Conservation (phyloP, 768 basidiomycete species). For the Tephrocybe rancida region DNA sequence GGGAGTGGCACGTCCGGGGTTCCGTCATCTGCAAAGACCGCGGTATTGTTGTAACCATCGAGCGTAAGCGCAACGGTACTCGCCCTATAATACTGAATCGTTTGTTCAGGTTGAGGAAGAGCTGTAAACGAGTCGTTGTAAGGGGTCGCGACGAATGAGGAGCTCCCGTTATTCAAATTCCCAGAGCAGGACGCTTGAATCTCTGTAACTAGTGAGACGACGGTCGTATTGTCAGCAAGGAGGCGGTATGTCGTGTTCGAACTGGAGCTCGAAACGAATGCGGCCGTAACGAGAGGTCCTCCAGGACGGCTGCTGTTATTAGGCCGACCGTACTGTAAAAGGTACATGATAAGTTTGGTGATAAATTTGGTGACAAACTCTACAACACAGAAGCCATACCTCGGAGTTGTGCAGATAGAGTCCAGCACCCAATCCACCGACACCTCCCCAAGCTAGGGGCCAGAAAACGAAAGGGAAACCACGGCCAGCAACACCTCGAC, state of each 20-base stretch:
- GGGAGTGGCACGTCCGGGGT: constrained; percentile 56
- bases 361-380: not conserved
- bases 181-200: constrained; percentile 40
- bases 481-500: constrained; percentile 41
- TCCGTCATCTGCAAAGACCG: constrained; percentile 40
- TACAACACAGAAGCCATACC: constrained; percentile 26
- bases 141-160: constrained; percentile 22
- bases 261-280: constrained; percentile 38
- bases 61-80: constrained; percentile 63
- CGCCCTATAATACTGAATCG: constrained; percentile 70
- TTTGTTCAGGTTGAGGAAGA: constrained; percentile 51
- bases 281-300: constrained; percentile 39
- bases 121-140: constrained; percentile 32
- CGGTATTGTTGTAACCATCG: constrained; percentile 70
- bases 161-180: constrained; percentile 23
- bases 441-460: constrained; percentile 52
- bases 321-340: constrained; percentile 45
- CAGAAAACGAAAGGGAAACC: constrained; percentile 61
- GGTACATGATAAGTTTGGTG: not conserved
- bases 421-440: constrained; percentile 20
- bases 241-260: constrained; percentile 41
- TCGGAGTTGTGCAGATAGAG: constrained; percentile 34
- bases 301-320: constrained; percentile 48
- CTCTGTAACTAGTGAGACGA: constrained; percentile 37
- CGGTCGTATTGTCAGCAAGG: constrained; percentile 47